Evolutionary conservation across 441 rosid species (phyloP).

Genomic region (Brassica hybrid): DNA sequence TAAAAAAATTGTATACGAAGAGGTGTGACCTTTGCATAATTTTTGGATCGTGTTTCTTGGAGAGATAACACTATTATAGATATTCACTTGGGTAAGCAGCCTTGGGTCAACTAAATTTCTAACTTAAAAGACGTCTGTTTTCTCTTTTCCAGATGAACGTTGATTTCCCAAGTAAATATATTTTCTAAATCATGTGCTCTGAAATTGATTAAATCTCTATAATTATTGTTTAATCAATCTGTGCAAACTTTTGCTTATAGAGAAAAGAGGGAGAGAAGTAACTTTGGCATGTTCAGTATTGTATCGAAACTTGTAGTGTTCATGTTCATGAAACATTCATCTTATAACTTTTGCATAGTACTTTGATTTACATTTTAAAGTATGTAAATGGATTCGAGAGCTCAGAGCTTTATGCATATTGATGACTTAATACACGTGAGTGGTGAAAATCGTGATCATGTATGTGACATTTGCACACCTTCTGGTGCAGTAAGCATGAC

Average conservation of each 20-base stretch:
- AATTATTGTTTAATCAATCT: background rate
- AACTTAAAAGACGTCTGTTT: conserved; percentile 24
- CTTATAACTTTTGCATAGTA: conserved; percentile 14
- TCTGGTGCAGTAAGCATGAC: conserved; percentile 25
- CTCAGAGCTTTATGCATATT: conserved; percentile 20
- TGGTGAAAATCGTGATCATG: conserved; percentile 17
- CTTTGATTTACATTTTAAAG: background rate
- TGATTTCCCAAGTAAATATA: conserved; percentile 17
- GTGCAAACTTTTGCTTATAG: background rate
- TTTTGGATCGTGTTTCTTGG: conserved; percentile 32
- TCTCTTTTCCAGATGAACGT: conserved; percentile 7
- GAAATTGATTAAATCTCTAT: conserved; percentile 1
- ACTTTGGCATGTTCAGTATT: background rate
- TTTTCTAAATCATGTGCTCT: conserved; percentile 1
- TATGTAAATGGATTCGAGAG: conserved; percentile 18
- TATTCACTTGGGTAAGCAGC: conserved; percentile 13
- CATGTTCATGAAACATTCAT: conserved; percentile 16
- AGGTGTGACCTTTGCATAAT: conserved; percentile 26
- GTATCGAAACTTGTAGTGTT: conserved; percentile 22
- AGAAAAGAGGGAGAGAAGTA: background rate
- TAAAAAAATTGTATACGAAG: background rate
- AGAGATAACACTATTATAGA: conserved; percentile 18
- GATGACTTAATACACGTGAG: conserved; percentile 29
- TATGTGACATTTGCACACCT: conserved; percentile 26
- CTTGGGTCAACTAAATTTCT: conserved; percentile 15